phyloP scores from a whole-genome alignment of 2,329 filamentous ascomycete genomes.

The Coniochaeta sp. region DNA sequence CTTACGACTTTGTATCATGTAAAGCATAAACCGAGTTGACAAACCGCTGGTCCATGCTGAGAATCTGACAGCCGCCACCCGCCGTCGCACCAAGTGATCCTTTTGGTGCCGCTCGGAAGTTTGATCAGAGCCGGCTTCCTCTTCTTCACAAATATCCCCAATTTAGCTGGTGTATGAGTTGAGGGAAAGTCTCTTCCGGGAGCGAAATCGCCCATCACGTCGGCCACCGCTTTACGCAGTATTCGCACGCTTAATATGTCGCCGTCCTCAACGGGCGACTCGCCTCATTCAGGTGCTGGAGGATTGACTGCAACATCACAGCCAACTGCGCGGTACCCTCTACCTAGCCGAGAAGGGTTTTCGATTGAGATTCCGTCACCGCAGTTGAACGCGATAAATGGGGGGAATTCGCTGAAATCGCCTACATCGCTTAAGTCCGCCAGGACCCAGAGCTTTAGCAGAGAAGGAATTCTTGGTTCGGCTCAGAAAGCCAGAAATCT shows the following conservation, averaged over 20 bases:
- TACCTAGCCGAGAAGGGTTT: constrained; percentile 39
- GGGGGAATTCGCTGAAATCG: constrained; percentile 38
- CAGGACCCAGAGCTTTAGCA: constrained; percentile 42
- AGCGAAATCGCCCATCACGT: constrained; percentile 7
- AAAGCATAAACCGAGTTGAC: background rate
- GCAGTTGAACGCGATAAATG: constrained; percentile 33
- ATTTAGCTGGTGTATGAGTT: background rate
- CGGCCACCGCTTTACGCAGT: constrained; percentile 8
- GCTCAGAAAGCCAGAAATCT: constrained; percentile 47
- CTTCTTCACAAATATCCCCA: background rate
- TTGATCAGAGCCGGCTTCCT: background rate
- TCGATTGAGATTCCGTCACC: constrained; percentile 39
- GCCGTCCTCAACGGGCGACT: constrained; percentile 46
- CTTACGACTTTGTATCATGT: background rate
- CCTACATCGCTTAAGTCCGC: constrained; percentile 39
- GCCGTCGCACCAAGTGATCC: background rate
- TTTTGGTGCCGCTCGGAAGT: background rate
- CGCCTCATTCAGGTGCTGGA: constrained; percentile 34
- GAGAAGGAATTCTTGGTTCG: constrained; percentile 45
- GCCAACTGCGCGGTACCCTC: constrained; percentile 32
- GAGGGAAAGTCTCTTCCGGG: constrained; percentile 4
- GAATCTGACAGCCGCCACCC: background rate
- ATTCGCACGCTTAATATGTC: constrained; percentile 32
- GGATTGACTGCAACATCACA: constrained; percentile 24
- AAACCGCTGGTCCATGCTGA: background rate